phyloP scores from a whole-genome alignment of 1,284 basidiomycete species.

The Amylostereum areolatum region DNA sequence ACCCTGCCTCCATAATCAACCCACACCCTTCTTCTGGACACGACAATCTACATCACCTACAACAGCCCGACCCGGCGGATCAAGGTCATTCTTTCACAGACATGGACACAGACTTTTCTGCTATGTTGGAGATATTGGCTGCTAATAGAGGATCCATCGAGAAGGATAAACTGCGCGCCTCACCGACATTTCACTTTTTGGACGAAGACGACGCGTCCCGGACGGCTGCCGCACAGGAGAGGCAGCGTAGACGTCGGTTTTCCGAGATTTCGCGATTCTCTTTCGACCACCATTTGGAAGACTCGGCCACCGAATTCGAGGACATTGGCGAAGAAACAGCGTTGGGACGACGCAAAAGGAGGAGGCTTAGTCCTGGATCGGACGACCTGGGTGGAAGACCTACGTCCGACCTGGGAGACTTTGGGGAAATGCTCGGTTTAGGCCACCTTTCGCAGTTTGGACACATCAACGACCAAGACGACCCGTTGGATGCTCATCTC shows the following conservation, averaged over 20 bases:
- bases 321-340: conserved; percentile 9
- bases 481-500: too few species aligned
- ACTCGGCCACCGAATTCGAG: conserved; percentile 21
- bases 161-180: conserved; percentile 54
- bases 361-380: conserved; percentile 24
- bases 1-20: too few species aligned
- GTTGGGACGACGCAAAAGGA: conserved; percentile 35
- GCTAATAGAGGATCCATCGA: conserved; percentile 40
- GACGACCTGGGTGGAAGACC: conserved; percentile 11
- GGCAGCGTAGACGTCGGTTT: conserved; percentile 11
- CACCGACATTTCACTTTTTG: conserved; percentile 71
- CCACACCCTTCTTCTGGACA: too few species aligned
- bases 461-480: conserved; percentile 27
- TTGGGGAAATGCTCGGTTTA: conserved; percentile 66
- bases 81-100: too few species aligned
- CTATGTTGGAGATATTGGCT: conserved; percentile 66
- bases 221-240: conserved; percentile 10
- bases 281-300: conserved; percentile 33
- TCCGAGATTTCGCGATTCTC: conserved; percentile 49
- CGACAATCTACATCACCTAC: too few species aligned
- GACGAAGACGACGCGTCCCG: conserved; percentile 41
- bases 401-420: conserved; percentile 37
- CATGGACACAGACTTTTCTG: conserved; percentile 42
- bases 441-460: conserved; percentile 66
- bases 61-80: too few species aligned